Conservation (phyloP, 2,329 filamentous ascomycete genomes). For the Huntiella decipiens region DNA sequence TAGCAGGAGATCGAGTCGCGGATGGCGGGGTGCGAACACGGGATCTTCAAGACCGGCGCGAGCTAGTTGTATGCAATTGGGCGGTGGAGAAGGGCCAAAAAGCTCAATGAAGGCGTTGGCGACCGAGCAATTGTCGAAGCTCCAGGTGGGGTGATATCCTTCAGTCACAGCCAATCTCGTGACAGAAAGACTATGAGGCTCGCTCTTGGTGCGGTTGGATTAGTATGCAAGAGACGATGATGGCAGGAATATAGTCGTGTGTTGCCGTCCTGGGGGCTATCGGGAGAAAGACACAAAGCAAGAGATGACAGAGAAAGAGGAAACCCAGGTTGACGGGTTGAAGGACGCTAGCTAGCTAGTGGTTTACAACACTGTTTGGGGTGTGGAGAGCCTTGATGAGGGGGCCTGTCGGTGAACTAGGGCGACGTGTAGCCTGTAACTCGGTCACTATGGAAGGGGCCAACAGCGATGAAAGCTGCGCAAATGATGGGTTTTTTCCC, state of each 20-base stretch:
- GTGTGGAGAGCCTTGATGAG: too few relatives aligned
- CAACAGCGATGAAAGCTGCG: too few relatives aligned
- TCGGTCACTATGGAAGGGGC: too few relatives aligned
- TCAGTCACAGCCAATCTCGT: too few relatives aligned
- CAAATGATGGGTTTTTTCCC: too few relatives aligned
- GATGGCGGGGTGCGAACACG: slow-evolving; percentile 1
- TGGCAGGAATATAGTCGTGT: background rate
- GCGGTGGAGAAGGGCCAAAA: background rate
- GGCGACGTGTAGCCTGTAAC: too few relatives aligned
- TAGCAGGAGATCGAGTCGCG: background rate
- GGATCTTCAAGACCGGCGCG: background rate
- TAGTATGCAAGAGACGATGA: too few relatives aligned
- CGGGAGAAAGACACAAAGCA: background rate
- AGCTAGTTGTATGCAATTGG: background rate
- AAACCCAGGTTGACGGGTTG: background rate
- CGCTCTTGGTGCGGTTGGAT: too few relatives aligned
- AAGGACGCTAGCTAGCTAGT: background rate
- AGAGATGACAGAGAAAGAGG: background rate
- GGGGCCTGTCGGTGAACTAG: too few relatives aligned
- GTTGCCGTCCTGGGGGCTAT: background rate
- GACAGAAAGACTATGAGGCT: too few relatives aligned
- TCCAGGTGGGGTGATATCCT: background rate
- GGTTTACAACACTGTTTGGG: too few relatives aligned
- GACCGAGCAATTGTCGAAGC: background rate
- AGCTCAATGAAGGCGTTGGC: slow-evolving; percentile 6